Conservation (phyloP, 345 rosid genomes). For the Pistacia vera region DNA sequence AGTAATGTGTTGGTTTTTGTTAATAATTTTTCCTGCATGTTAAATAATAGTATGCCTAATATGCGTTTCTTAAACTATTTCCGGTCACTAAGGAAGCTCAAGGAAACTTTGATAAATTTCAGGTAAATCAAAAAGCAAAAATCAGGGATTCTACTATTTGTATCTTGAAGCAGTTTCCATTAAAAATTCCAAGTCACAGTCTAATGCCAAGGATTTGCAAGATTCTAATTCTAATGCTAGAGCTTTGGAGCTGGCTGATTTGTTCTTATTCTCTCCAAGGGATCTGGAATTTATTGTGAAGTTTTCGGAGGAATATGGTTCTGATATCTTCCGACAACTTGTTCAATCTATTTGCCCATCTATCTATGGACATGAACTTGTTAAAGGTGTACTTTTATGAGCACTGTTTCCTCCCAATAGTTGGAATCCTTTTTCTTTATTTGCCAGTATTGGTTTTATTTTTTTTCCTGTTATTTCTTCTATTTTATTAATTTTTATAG, state of each 20-base stretch:
- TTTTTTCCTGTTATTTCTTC: background rate
- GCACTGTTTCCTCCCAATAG: background rate
- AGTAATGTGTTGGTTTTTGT: background rate
- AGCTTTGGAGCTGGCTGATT: slow-evolving; percentile 62
- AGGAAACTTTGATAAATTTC: slow-evolving; percentile 27
- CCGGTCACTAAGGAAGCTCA: slow-evolving; percentile 13
- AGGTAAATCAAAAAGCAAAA: slow-evolving; percentile 89
- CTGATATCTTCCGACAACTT: slow-evolving; percentile 75
- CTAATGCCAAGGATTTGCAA: slow-evolving; percentile 54
- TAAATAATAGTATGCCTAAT: background rate
- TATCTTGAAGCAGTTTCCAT: slow-evolving; percentile 88
- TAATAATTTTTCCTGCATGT: background rate
- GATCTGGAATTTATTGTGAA: slow-evolving; percentile 95
- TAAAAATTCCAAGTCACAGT: slow-evolving; percentile 76
- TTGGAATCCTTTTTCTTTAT: background rate
- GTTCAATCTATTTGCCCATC: slow-evolving; percentile 95
- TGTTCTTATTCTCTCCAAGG: slow-evolving; percentile 74
- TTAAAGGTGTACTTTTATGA: slow-evolving; percentile 63
- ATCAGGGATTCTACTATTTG: slow-evolving; percentile 91
- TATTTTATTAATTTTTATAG: background rate
- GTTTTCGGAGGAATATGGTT: slow-evolving; percentile 79
- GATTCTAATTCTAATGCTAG: slow-evolving; percentile 47
- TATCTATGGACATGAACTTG: slow-evolving; percentile 95
- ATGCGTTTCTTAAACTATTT: slow-evolving; percentile 13
- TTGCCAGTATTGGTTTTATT: background rate